Evolutionary conservation across 2,329 filamentous ascomycete species (phyloP).

Genomic region (Xylariaceae sp.): DNA sequence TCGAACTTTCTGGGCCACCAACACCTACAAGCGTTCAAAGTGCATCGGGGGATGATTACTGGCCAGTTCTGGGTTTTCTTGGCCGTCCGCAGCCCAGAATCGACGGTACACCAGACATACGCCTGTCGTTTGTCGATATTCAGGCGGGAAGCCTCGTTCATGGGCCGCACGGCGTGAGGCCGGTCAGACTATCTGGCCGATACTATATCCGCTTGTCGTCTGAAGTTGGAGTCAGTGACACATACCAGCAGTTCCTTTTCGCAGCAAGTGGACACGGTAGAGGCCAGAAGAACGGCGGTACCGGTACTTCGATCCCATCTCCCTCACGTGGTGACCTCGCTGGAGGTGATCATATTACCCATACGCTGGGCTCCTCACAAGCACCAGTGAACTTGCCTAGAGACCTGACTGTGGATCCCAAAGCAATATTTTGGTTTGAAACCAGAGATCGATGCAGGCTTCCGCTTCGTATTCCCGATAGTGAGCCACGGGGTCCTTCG

Average conservation of each 20-base stretch:
- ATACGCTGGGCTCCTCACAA: no score
- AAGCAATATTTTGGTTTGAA: constrained; percentile 7
- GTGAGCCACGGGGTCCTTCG: constrained; percentile 1
- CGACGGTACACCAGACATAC: constrained; percentile 6
- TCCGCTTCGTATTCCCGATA: no score
- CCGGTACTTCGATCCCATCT: not conserved
- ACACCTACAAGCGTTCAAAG: not conserved
- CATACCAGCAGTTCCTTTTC: constrained; percentile 7
- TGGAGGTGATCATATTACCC: not conserved
- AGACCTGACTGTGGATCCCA: constrained; percentile 2
- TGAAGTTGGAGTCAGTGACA: not conserved
- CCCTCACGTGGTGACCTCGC: not conserved
- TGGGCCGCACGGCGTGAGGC: constrained; percentile 1
- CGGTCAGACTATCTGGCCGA: constrained; percentile 2
- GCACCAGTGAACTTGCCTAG: not conserved
- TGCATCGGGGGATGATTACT: not conserved
- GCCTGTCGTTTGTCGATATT: constrained; percentile 7
- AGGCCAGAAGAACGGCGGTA: not conserved
- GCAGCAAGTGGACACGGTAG: constrained; percentile 2
- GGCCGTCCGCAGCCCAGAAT: constrained; percentile 1
- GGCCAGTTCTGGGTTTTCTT: not conserved
- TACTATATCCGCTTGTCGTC: constrained; percentile 8
- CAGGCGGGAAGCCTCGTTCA: constrained; percentile 1
- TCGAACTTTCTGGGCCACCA: no score
- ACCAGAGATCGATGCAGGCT: no score